These are phyloP conservation scores for Ganoderma leucocontextum DNA, from an alignment of 1,284 basidiomycete species.

Conservation along the genomic window DNA sequence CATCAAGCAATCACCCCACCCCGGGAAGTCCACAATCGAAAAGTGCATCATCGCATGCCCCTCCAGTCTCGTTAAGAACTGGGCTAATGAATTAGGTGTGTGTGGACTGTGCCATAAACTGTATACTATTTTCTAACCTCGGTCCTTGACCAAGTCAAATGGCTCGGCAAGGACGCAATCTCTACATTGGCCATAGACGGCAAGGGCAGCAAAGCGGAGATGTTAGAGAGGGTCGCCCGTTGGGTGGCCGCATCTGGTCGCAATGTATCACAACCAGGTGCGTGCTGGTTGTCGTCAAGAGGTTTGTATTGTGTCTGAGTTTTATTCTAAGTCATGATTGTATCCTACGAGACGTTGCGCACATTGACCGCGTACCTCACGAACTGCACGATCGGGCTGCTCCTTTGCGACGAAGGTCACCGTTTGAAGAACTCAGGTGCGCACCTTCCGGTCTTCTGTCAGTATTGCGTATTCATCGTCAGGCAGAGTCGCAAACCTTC, in stretches of 20 bases:
- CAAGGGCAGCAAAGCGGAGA: slow-evolving; percentile 85
- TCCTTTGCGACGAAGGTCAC: slow-evolving; percentile 98
- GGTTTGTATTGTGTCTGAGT: neutral
- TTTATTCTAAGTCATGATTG: slow-evolving; percentile 88
- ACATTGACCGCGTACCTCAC: slow-evolving; percentile 80
- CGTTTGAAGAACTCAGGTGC: slow-evolving; percentile 94
- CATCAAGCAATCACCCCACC: slow-evolving; percentile 93
- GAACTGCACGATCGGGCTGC: slow-evolving; percentile 85
- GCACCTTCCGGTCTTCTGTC: slow-evolving; percentile 14
- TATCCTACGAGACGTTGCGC: slow-evolving; percentile 97
- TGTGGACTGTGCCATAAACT: slow-evolving; percentile 12
- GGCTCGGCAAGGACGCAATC: slow-evolving; percentile 88
- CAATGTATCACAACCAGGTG: slow-evolving; percentile 90
- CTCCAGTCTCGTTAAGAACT: slow-evolving; percentile 96
- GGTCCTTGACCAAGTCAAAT: slow-evolving; percentile 84
- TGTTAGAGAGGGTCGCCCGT: slow-evolving; percentile 80
- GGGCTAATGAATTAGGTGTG: slow-evolving; percentile 95
- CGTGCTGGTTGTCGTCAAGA: slow-evolving; percentile 29
- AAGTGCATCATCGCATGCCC: slow-evolving; percentile 99
- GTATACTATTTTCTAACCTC: neutral
- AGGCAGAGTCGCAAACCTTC: slow-evolving; percentile 87
- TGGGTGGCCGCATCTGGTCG: slow-evolving; percentile 91
- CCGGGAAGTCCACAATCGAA: slow-evolving; percentile 90
- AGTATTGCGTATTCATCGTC: neutral
- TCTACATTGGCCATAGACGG: slow-evolving; percentile 89